phyloP scores from a whole-genome alignment of 2,329 filamentous ascomycete genomes.

The Diplodia mutila region DNA sequence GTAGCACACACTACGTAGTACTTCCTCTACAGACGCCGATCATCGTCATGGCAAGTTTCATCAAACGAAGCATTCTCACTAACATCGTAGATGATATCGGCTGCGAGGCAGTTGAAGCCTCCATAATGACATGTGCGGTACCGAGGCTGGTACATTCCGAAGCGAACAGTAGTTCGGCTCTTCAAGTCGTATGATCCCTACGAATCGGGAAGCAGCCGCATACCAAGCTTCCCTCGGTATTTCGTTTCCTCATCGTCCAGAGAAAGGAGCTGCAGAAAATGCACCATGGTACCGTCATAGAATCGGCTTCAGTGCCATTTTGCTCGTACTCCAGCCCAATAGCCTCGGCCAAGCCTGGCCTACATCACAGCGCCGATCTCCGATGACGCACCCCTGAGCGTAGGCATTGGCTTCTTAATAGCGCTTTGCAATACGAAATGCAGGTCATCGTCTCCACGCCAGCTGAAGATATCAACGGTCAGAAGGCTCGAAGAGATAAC shows the following conservation, averaged over 20 bases:
- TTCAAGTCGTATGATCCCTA: constrained; percentile 6
- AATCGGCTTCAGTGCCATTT: not conserved
- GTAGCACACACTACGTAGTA: not conserved
- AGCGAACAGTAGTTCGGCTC: not conserved
- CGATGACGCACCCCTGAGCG: not conserved
- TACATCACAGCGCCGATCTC: not conserved
- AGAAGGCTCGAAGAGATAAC: not conserved
- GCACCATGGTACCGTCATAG: not conserved
- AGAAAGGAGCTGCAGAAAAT: not conserved
- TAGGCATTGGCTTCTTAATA: not conserved
- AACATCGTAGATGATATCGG: not conserved
- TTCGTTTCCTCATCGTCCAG: not conserved
- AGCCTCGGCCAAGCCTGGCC: not conserved
- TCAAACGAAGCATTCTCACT: not conserved
- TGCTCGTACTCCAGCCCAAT: not conserved
- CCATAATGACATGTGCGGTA: not conserved
- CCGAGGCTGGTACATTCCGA: constrained; percentile 2
- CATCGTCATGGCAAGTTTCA: not conserved
- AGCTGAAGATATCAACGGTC: not conserved
- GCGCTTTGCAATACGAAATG: not conserved
- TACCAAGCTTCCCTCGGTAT: not conserved
- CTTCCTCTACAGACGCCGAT: not conserved
- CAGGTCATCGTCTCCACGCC: not conserved
- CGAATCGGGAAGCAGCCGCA: not conserved
- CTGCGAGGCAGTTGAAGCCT: not conserved